Evolutionary conservation across 495 filamentous ascomycete species (phyloP).

Genomic region (Podospora anserina): DNA sequence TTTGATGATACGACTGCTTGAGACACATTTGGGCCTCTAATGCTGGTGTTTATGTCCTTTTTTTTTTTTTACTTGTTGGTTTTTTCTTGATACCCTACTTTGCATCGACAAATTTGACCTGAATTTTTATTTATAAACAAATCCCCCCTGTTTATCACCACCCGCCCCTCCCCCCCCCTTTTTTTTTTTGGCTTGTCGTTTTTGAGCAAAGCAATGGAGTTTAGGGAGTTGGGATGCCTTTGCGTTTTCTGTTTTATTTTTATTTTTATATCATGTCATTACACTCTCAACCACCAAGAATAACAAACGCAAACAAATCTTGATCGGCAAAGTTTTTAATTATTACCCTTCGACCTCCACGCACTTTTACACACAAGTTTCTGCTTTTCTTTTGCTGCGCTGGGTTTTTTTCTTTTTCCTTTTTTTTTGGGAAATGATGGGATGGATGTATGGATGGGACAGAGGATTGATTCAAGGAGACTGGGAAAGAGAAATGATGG

Average conservation of each 20-base stretch:
- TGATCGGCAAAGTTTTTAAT: neutral
- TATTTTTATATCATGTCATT: neutral
- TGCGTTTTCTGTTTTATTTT: neutral
- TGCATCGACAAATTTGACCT: constrained; percentile 1
- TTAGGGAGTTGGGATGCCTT: neutral
- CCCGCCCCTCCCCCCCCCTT: neutral
- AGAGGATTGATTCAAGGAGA: neutral
- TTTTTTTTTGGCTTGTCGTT: neutral
- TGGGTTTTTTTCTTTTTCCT: neutral
- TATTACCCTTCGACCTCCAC: neutral
- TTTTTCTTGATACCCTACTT: constrained; percentile 14
- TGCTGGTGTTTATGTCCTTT: neutral
- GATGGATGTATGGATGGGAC: neutral
- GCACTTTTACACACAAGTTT: neutral
- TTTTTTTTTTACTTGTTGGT: constrained; percentile 4
- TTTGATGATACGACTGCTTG: constrained; percentile 41
- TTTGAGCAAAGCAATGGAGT: neutral
- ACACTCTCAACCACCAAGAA: constrained; percentile 4
- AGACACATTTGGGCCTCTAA: constrained; percentile 5
- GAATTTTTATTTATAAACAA: neutral
- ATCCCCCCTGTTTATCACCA: neutral
- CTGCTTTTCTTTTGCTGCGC: constrained; percentile 1
- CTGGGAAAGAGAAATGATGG: neutral
- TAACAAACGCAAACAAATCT: neutral
- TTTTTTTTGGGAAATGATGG: neutral